Base-by-base conservation (phyloP, 192 early-diverging fungal species). In the Coemansia nantahalensis region DNA sequence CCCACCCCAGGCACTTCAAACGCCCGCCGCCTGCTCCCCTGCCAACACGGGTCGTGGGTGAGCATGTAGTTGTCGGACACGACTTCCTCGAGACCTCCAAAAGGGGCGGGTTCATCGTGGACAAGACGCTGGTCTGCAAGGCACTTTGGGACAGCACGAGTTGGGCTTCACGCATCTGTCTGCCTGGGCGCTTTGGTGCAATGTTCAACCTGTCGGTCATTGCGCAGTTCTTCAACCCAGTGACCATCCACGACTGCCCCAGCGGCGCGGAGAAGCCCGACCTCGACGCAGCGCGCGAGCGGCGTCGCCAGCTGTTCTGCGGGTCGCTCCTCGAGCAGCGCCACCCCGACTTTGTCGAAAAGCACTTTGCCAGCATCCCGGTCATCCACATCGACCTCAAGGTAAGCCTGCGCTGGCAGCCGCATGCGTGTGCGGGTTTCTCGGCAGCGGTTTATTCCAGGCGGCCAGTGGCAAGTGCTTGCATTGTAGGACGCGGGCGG, bases 161-260 rank as follows among this genome's bases (percentile, higher is more conserved):
- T 11, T 1, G 8, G 5, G 31, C 10, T 32, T 2, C 31, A 9
- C 31, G 59, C 44, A 31, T 62, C 19, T 54, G 46, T n/a, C 24
- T 62, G 34, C 59, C 59, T 6, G 41, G 51, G 5, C 45, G 51
- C 0, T 62, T 54, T 33, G 51, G 51, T 12, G 54, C 54, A 40
- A 48, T 35, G 13, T 63, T 63, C 47, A 63, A 55, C 26, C 23
- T 63, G 9, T 63, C 47, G 34, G 48, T 63, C 18, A 35, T 63
- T 3, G 53, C 50, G 24, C 47, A 47, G 48, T 56, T 63, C 24
- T 56, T 63, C 42, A 63, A 63, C 42, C 36, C 51, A 8, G 12
- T 24, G 4, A 36, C 44, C 32, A 11, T 32, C 15, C 32, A 16
- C 10, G 18, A 51, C 53, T 17, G 39, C 21, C 12, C 1, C 24